phyloP scores from a whole-genome alignment of 805 yeast genomes.

The Pichia manshurica region DNA sequence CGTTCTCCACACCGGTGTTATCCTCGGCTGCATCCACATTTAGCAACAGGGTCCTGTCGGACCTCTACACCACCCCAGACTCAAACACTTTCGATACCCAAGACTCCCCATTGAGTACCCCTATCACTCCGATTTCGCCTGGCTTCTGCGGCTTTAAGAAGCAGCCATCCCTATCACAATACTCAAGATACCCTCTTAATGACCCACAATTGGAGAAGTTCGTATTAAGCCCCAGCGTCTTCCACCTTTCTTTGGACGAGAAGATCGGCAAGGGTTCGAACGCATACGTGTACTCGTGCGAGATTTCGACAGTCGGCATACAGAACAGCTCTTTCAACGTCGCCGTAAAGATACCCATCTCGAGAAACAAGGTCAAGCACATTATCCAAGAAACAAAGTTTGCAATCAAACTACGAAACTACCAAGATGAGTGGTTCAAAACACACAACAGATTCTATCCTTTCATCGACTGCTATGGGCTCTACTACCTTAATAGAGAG shows the following conservation, averaged over 20 bases:
- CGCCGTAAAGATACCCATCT: constrained; percentile 29
- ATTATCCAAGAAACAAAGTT: constrained; percentile 26
- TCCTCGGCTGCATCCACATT: neutral
- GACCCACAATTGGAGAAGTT: constrained; percentile 16
- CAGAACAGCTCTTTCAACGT: constrained; percentile 10
- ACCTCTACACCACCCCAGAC: constrained; percentile 8
- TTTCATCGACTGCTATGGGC: constrained; percentile 27
- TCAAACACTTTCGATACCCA: constrained; percentile 1
- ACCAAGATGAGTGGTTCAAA: constrained; percentile 17
- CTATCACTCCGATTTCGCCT: constrained; percentile 4
- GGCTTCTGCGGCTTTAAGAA: neutral
- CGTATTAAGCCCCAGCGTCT: constrained; percentile 19
- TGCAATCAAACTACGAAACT: constrained; percentile 18
- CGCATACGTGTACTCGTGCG: constrained; percentile 25
- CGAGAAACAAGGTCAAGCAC: constrained; percentile 21
- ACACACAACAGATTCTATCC: constrained; percentile 16
- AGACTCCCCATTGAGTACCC: constrained; percentile 1
- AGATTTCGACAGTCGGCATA: constrained; percentile 14
- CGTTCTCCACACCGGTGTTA: neutral
- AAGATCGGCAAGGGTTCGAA: constrained; percentile 28
- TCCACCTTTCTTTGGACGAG: constrained; percentile 17
- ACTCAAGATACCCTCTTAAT: constrained; percentile 16
- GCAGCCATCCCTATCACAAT: constrained; percentile 6
- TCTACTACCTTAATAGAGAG: constrained; percentile 22
- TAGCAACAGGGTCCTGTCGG: neutral